Evolutionary conservation across 768 basidiomycete genomes (phyloP), one percentile per base, ranked within the genome.

Genomic region (Naganishia friedmannii): DNA sequence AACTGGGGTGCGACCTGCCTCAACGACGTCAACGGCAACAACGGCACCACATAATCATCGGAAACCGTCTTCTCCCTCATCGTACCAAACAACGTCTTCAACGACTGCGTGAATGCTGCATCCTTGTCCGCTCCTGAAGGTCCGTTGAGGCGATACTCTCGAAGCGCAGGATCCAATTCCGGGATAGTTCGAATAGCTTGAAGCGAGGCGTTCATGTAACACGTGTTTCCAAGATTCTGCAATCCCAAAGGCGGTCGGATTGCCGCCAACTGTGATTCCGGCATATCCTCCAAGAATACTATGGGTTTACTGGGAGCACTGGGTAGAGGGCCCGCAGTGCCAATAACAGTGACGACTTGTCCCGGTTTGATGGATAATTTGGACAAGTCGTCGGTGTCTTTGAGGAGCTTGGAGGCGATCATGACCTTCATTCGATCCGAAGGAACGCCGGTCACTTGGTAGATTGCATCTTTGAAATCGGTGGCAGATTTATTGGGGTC

Each of bases 361-460:
- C 90, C 91, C 90, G 92, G 73, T 81, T 95, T 96, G 26, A 91
- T 88, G 0, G 84, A 88, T 48, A 96, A 86, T 79, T 91, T 94
- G 75, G 84, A 85, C 88, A 94, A 90, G 69, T 89, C 87, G 0
- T 90, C 86, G 73, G 95, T 92, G 73, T 96, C 93, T 91, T 94
- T 95, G 76, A 96, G 86, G 67, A 92, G 85, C 45, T 90, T 90
- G 66, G 90, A 90, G 79, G 96, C 97, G 79, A 94, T 86, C 90
- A 96, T 93, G 73, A 98, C 89, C 83, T 98, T 99, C 92, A 96
- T 94, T 57, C 93, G 86, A 77, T 95, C 92, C 42, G 87, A 81
- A 3, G 80, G 93, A 2, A 98, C 89, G 9, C 92, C 93, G 0
- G 93, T 97, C 55, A 85, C 83, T 53, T 88, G 85, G 76, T 90